Conservation (phyloP, 495 filamentous ascomycete species). For the Neurospora tetrasperma region DNA sequence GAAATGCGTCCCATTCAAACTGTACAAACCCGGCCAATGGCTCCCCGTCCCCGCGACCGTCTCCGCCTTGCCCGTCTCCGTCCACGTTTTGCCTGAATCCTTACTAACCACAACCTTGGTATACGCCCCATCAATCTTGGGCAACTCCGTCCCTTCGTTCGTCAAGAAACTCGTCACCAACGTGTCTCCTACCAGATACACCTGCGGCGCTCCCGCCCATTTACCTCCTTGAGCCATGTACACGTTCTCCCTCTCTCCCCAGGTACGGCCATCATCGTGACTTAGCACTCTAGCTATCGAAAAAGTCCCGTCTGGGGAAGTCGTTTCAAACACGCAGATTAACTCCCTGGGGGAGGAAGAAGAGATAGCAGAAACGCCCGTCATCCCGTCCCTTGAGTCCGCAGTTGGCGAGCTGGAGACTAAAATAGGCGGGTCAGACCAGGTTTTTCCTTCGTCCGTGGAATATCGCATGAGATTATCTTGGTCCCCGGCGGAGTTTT, state of each 20-base stretch:
- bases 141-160: constrained; percentile 38
- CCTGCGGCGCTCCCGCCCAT: constrained; percentile 49
- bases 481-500: constrained; percentile 1
- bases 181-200: constrained; percentile 45
- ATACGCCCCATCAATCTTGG: constrained; percentile 13
- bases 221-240: constrained; percentile 30
- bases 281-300: neutral
- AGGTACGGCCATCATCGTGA: constrained; percentile 7
- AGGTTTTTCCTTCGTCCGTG: constrained; percentile 2
- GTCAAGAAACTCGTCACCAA: constrained; percentile 53
- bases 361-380: constrained; percentile 5
- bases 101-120: constrained; percentile 8
- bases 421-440: neutral
- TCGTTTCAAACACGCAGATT: constrained; percentile 11
- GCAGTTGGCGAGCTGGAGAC: neutral
- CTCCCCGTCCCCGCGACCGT: constrained; percentile 24
- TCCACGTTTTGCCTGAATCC: constrained; percentile 4
- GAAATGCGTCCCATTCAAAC: constrained; percentile 22
- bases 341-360: neutral
- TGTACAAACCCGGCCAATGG: constrained; percentile 36
- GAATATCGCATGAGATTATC: constrained; percentile 8
- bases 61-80: constrained; percentile 1
- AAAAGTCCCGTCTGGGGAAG: neutral
- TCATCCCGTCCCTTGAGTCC: constrained; percentile 11
- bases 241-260: constrained; percentile 18